Evolutionary conservation across 148 eudicot genomes (phyloP), one percentile per base, ranked within the genome.

Genomic region (Camellia japonica): DNA sequence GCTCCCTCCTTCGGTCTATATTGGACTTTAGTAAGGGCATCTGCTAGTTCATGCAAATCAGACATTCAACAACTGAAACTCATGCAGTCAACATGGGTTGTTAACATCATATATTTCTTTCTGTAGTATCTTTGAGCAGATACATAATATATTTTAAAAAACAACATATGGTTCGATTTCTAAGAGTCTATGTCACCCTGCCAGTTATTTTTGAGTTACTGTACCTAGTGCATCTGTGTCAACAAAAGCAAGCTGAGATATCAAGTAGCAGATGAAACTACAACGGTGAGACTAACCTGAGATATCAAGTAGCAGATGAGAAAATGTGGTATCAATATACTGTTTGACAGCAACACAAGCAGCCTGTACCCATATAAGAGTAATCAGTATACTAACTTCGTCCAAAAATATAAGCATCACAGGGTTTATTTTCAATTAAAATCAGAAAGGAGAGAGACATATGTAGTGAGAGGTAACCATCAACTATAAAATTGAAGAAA

Each of bases 281-380:
- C 7, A 38, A 61, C 51, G 55, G 43, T 52, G 49, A 64, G 41
- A 86, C 83, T 81, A 73, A 93, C 99, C 97, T 84, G 97, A 82
- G 76, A 96, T 91, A 78, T 86, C 85, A 73, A 63, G 87, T 69
- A 90, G 84, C 81, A 93, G 94, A 85, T 81, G 88, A 79, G 87
- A 90, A 80, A 96, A 93, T 83, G 83, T 58, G 80, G 86, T 85
- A 82, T 87, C 78, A 83, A 93, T 84, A 77, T 87, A 92, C 74
- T 85, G 90, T 85, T 91, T 91, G 85, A 93, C 88, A 49, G 93
- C 88, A 86, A 80, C 88, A 78, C 81, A 86, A 79, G 99, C 91
- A 84, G 88, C 92, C 99, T 96, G 94, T 54, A 78, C 78, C 46
- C 62, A 74, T 68, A 73, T 8, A 76, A 44, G 18, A 15, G 72